Base-by-base conservation (phyloP, 1,284 basidiomycete genomes). In the Tylopilus microsporus region DNA sequence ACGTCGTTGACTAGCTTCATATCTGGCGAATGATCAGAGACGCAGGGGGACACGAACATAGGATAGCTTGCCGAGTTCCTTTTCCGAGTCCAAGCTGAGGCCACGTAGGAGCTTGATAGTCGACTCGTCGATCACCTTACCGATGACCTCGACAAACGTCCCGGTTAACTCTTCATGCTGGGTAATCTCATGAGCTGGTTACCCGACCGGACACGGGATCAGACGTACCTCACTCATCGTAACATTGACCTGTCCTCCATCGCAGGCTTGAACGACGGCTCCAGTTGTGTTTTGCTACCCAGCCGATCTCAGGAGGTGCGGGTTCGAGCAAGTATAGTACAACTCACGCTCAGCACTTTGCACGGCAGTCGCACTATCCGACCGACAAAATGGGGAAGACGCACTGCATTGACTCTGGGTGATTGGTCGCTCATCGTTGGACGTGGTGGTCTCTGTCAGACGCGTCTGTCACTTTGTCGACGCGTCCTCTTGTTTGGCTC, bases 91-190 rank as follows among this genome's bases (percentile, higher is more conserved):
- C 62, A 92, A 68, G 67, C 83, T 81, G 58, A 88, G 79, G 61
- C 79, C 80, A 0, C 77, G 79, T 65, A 86, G 68, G 69, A 87
- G 82, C 65, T 83, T 86, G 59, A 95, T 73, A 0, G 79, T 83
- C 21, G 82, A 77, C 42, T 82, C 76, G 58, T 86, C 80, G 37
- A 78, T 60, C 10, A 88, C 90, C 7, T 72, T 81, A 10, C 91
- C 92, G 48, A 95, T 81, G 55, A 94, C 75, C 72, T 95, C 92
- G 49, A 91, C 76, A 60, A 77, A 93, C 9, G 79, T 75, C 50
- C 83, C 83, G 1, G 73, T 72, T 51, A 86, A 72, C 43, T 77
- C 71, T 47, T 77, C 73, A 56, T 77, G 77, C 84, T 87, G 48
- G n/a, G 7, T 15, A 32, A 53, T 57, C 25, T 51, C 8, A 9